Base-by-base conservation (phyloP, 352 stramenopile genomes). In the Phytophthora parvispora region DNA sequence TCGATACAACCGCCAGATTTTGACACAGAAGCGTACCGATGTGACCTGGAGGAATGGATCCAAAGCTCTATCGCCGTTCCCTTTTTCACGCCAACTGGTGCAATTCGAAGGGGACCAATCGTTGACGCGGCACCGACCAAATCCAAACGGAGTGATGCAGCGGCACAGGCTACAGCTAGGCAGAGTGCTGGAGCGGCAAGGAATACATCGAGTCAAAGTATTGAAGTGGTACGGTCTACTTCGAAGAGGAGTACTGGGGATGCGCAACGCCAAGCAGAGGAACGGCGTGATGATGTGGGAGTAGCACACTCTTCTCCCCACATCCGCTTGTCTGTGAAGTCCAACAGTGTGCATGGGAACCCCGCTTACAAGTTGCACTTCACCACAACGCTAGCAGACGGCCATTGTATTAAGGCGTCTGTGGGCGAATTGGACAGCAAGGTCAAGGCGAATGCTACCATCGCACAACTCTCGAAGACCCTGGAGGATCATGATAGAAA, bases 291-390 rank as follows among this genome's bases (percentile, higher is more conserved):
- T 63, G 25, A 49, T 64, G 62, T 20, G 34, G 45, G 15, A 9
- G n/a, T 58, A 69, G 15, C 31, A 2, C 40, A 32, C 22, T n/a
- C 53, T 13, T 43, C 45, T 31, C 48, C 50, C 15, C 60, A 52
- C 3, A 70, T 81, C 52, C 69, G 73, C 20, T 50, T 81, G 24
- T 61, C 69, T n/a, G 69, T 81, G 13, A 78, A 78, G 58, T 24
- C 64, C 54, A 72, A 75, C 43, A 18, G 51, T 31, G 25, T 75
- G 20, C 51, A 75, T 59, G 73, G 73, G 13, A 72, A 74, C 40
- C 73, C 73, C 25, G 32, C 38, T 22, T 81, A 81, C 38, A 78
- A 77, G 8, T 51, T 81, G 3, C 57, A 60, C 2, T 78, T 67
- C 57, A 47, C 60, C 32, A 57, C 60, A 51, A 60, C 25, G 24